Percentiles rank a stretch among this genome's conserved stretches.
These are phyloP conservation scores for Serpula lacrymans DNA, from an alignment of 768 basidiomycete species.

Conservation along the genomic window DNA sequence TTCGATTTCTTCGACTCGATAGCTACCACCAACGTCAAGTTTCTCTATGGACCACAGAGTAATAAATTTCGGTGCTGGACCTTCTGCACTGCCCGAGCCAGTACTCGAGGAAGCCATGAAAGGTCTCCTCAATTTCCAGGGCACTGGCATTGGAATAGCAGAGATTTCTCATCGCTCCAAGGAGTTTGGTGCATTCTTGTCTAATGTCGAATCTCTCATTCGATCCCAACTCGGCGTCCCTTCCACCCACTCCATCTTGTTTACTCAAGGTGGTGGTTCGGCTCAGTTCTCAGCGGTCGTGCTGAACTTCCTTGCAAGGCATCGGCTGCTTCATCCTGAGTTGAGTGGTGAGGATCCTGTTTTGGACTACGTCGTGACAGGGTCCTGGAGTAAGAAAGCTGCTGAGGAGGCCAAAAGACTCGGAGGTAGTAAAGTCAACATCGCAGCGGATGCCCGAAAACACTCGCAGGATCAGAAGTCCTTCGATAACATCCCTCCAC, in stretches of 20 bases:
- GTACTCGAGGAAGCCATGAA: conserved; percentile 81
- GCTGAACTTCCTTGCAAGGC: conserved; percentile 85
- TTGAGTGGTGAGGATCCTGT: conserved; percentile 49
- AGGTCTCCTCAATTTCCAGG: conserved; percentile 86
- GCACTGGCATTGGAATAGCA: conserved; percentile 91
- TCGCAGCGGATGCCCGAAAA: conserved; percentile 67
- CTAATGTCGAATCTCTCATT: conserved; percentile 59
- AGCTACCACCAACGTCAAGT: background rate
- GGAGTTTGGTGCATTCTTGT: conserved; percentile 74
- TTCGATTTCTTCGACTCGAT: too few relatives aligned
- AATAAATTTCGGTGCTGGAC: conserved; percentile 93
- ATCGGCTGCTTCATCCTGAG: conserved; percentile 71
- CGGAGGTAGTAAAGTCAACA: conserved; percentile 52
- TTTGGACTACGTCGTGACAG: conserved; percentile 90
- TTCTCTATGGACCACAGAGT: conserved; percentile 40
- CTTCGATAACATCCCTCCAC: conserved; percentile 78
- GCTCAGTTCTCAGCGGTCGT: conserved; percentile 91
- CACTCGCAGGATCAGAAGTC: conserved; percentile 64
- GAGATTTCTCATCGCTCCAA: conserved; percentile 96
- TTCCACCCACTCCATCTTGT: conserved; percentile 78
- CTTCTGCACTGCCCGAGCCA: conserved; percentile 84
- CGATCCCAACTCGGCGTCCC: conserved; percentile 81
- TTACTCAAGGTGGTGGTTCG: conserved; percentile 93
- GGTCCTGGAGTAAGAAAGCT: conserved; percentile 89
- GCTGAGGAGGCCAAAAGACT: conserved; percentile 78